A percentile compares a stretch with the other conserved stretches of the same genome.
These are phyloP conservation scores for Aureobasidium musti DNA, from an alignment of 2,329 filamentous ascomycete species.

Conservation along the genomic window DNA sequence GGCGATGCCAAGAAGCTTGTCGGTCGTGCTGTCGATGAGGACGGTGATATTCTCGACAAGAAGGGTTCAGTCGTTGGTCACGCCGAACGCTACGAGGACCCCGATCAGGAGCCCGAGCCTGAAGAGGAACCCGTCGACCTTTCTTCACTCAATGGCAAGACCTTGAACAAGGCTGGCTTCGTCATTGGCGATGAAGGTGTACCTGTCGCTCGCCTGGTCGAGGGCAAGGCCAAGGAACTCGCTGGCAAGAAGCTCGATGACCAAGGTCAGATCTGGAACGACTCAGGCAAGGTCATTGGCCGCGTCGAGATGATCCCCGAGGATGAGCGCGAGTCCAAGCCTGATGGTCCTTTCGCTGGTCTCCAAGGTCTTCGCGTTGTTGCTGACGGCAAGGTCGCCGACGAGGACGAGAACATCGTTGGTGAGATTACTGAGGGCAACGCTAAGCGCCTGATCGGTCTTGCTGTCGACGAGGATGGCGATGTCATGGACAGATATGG, in stretches of 20 bases:
- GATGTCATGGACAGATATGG: constrained; percentile 64
- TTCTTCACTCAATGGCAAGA: constrained; percentile 50
- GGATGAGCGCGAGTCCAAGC: constrained; percentile 59
- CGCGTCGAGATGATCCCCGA: constrained; percentile 68
- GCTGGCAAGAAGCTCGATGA: constrained; percentile 70
- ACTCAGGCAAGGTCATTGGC: constrained; percentile 70
- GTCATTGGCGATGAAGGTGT: constrained; percentile 55
- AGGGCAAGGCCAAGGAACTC: constrained; percentile 65
- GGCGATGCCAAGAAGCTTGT: constrained; percentile 56
- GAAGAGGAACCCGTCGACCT: constrained; percentile 47
- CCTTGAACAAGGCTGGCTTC: constrained; percentile 54
- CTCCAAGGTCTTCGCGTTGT: constrained; percentile 53
- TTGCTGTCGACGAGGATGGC: constrained; percentile 63
- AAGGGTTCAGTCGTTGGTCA: constrained; percentile 56
- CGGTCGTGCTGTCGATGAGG: constrained; percentile 54
- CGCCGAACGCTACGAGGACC: constrained; percentile 62
- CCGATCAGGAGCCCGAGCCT: constrained; percentile 61
- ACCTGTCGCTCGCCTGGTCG: constrained; percentile 64
- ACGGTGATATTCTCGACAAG: constrained; percentile 57
- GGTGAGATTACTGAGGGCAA: constrained; percentile 61
- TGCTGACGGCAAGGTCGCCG: constrained; percentile 52
- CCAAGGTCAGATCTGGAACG: constrained; percentile 70
- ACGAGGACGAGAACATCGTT: constrained; percentile 54
- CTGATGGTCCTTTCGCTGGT: constrained; percentile 54
- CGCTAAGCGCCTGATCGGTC: constrained; percentile 60